Evolutionary conservation across 169 alveolate genomes (phyloP).

Genomic region (Cryptosporidium viatorum): DNA sequence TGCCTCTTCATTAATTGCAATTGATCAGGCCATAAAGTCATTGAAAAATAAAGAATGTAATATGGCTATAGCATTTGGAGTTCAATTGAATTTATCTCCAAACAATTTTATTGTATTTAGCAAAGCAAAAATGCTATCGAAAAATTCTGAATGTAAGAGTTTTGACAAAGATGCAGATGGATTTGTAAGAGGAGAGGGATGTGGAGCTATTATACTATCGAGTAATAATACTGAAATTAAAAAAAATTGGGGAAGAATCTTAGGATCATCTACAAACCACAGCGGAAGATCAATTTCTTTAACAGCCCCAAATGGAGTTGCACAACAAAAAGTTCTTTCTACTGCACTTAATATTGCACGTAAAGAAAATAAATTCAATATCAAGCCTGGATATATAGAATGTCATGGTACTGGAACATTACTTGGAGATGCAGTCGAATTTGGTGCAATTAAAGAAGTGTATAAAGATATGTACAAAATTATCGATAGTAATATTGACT

Average conservation of each 20-base stretch:
- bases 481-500: slow-evolving; percentile 14
- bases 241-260: slow-evolving; percentile 56
- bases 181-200: slow-evolving; percentile 81
- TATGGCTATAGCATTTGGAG: slow-evolving; percentile 52
- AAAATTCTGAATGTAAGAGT: slow-evolving; percentile 78
- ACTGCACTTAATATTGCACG: slow-evolving; percentile 73
- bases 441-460: slow-evolving; percentile 79
- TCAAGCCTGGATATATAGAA: slow-evolving; percentile 76
- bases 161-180: slow-evolving; percentile 82
- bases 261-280: slow-evolving; percentile 80
- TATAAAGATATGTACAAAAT: slow-evolving; percentile 31
- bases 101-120: slow-evolving; percentile 73
- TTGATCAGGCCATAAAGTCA: slow-evolving; percentile 54
- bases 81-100: slow-evolving; percentile 65
- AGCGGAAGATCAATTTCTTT: slow-evolving; percentile 80
- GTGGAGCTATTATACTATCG: slow-evolving; percentile 78
- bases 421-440: slow-evolving; percentile 82
- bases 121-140: slow-evolving; percentile 78
- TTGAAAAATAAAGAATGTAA: slow-evolving; percentile 14
- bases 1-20: slow-evolving; percentile 70
- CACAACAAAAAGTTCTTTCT: slow-evolving; percentile 79
- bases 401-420: slow-evolving; percentile 84
- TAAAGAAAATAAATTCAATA: not conserved
- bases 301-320: slow-evolving; percentile 84
- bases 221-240: not conserved